Evolutionary conservation across 805 yeast species (phyloP), one percentile per base, ranked within the genome.

Genomic region (Zygosaccharomyces siamensis): DNA sequence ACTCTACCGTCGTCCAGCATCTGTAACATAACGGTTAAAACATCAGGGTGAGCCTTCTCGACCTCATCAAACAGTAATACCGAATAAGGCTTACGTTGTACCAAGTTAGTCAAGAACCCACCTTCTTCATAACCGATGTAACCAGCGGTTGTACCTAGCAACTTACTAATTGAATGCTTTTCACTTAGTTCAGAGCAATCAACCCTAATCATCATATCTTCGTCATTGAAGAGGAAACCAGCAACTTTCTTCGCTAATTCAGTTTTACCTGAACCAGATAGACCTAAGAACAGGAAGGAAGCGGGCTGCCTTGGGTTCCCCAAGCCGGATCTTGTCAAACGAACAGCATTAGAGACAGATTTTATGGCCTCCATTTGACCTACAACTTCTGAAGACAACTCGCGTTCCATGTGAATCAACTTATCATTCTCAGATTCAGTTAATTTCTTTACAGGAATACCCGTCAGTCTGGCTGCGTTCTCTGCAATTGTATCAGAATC

Each of bases 1-100:
- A 93, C 83, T 70, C 97, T 83, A 64, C 99, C 99, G 70, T 93
- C 99, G 63, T 93, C 99, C 52, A 93, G 74, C 72, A 93, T 80
- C 70, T 93, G 99, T 58, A 93, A 76, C 61, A 93, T 75, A 18
- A 93, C 85, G 7, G 97, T 93, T 64, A 92, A 75, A 2, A 93
- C 99, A 67, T 92, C 98, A 1, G 99, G 99, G 5, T 96, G 96
- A 14, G 99, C 99, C 71, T 93, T 93, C 66, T 93, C 99, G 48
- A 93, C 96, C 72, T 93, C 99, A 71, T 93, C 99, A 63, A 93
- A 93, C 53, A 93, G 75, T 36, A 93, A 77, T n/a, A 93, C 99
- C 5, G 97, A 88, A 72, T 93, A 93, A 48, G 99, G 99, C 53
- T 85, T 84, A 63, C 97, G 80, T 52, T 88, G 78, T 48, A 93